These are phyloP conservation scores for Psilocybe tampanensis DNA, from an alignment of 768 basidiomycete genomes.

Conservation along the genomic window DNA sequence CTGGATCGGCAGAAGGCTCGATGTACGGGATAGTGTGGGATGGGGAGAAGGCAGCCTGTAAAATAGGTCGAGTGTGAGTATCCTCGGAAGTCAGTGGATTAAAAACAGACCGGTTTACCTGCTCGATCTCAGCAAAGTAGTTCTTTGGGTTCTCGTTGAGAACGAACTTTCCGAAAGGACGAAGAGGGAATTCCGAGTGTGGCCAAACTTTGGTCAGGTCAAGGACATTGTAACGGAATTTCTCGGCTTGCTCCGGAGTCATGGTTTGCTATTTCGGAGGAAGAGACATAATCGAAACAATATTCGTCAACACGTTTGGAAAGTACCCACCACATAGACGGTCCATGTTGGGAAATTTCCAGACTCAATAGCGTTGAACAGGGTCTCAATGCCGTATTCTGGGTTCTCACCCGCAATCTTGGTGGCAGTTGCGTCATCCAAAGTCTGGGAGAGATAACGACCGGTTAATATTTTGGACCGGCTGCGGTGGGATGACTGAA, in stretches of 20 bases:
- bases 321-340: slow-evolving; percentile 69
- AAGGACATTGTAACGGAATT: slow-evolving; percentile 87
- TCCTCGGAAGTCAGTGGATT: slow-evolving; percentile 9
- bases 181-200: slow-evolving; percentile 85
- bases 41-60: slow-evolving; percentile 82
- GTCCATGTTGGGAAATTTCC: slow-evolving; percentile 87
- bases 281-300: slow-evolving; percentile 1
- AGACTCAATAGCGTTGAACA: slow-evolving; percentile 83
- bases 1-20: slow-evolving; percentile 89
- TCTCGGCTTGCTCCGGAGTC: slow-evolving; percentile 90
- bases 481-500: slow-evolving; percentile 1
- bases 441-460: slow-evolving; percentile 49
- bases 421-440: slow-evolving; percentile 66
- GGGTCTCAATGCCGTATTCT: slow-evolving; percentile 79
- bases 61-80: slow-evolving; percentile 7
- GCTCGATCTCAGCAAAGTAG: slow-evolving; percentile 96
- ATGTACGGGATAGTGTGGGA: slow-evolving; percentile 87
- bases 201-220: slow-evolving; percentile 94
- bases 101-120: slow-evolving; percentile 48
- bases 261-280: slow-evolving; percentile 72
- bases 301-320: not conserved
- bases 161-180: slow-evolving; percentile 84
- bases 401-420: slow-evolving; percentile 74
- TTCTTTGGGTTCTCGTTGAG: slow-evolving; percentile 79
- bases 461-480: slow-evolving; percentile 8